These are phyloP conservation scores for Wickerhamomyces subpelliculosus DNA, from an alignment of 805 yeast species.

Conservation along the genomic window DNA sequence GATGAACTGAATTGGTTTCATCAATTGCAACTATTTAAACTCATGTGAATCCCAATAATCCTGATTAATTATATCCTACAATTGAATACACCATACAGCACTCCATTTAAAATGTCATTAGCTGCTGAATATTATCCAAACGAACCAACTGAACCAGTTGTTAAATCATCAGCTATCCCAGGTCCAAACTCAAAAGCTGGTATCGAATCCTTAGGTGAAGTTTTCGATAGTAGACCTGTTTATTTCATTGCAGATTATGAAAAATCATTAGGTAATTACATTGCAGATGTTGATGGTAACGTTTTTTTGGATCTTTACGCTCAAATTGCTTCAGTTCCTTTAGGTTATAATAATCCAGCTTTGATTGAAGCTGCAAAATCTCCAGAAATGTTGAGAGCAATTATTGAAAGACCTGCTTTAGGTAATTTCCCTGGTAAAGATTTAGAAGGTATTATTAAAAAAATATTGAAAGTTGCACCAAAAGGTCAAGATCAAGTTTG, in stretches of 20 bases:
- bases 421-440: slow-evolving; percentile 77
- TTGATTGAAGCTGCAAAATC: slow-evolving; percentile 62
- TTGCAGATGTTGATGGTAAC: slow-evolving; percentile 79
- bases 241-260: slow-evolving; percentile 73
- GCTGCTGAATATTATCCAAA: slow-evolving; percentile 60
- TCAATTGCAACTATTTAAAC: no score
- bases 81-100: no score
- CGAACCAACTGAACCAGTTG: slow-evolving; percentile 70
- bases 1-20: no score
- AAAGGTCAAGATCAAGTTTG: slow-evolving; percentile 68
- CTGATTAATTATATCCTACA: no score
- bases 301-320: slow-evolving; percentile 66
- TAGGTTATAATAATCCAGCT: slow-evolving; percentile 82
- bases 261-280: slow-evolving; percentile 72
- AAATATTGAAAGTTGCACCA: slow-evolving; percentile 62
- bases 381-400: slow-evolving; percentile 62
- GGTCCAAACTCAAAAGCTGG: slow-evolving; percentile 63
- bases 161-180: slow-evolving; percentile 57
- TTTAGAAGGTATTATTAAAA: slow-evolving; percentile 43
- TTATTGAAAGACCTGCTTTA: slow-evolving; percentile 78
- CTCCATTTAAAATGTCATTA: slow-evolving; percentile 29
- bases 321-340: slow-evolving; percentile 79
- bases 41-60: no score
- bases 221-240: slow-evolving; percentile 66
- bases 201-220: slow-evolving; percentile 47